Evolutionary conservation across 2,329 filamentous ascomycete genomes (phyloP).

Genomic region (Magnaporthiopsis incrustans): DNA sequence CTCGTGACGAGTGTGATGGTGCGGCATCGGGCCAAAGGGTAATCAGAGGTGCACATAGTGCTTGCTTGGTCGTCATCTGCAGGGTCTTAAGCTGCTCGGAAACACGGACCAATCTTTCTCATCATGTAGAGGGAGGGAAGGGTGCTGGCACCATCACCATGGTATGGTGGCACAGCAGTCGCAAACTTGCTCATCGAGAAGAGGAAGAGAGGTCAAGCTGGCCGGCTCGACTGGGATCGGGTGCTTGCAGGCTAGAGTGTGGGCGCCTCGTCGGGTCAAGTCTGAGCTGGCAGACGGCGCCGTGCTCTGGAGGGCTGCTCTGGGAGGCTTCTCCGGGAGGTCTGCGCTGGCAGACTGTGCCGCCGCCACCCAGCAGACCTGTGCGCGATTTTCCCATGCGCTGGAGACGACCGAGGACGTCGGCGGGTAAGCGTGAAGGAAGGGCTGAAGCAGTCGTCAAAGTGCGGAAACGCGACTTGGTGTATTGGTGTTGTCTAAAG

Average conservation of each 20-base stretch:
- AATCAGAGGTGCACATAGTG: constrained; percentile 64
- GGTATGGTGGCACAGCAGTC: background rate
- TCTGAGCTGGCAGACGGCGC: background rate
- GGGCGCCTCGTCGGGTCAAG: background rate
- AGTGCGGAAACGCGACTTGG: too few relatives aligned
- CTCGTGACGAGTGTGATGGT: background rate
- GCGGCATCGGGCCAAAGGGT: background rate
- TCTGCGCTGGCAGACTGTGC: too few relatives aligned
- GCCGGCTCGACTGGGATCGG: too few relatives aligned
- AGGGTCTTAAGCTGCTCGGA: constrained; percentile 62
- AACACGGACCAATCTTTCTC: constrained; percentile 74
- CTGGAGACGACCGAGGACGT: background rate
- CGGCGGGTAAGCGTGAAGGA: too few relatives aligned
- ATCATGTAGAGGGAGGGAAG: background rate
- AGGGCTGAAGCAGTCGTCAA: too few relatives aligned
- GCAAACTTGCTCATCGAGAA: background rate
- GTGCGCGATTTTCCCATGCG: background rate
- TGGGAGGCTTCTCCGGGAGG: too few relatives aligned
- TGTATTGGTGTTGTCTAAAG: background rate
- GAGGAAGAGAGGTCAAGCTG: background rate
- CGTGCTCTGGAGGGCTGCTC: background rate
- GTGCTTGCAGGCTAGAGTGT: background rate
- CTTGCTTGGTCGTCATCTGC: constrained; percentile 61
- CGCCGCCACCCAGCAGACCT: too few relatives aligned
- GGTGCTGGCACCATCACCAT: background rate